Evolutionary conservation across 345 rosid genomes (phyloP), one percentile per base, ranked within the genome.

Genomic region (Dimocarpus longan): DNA sequence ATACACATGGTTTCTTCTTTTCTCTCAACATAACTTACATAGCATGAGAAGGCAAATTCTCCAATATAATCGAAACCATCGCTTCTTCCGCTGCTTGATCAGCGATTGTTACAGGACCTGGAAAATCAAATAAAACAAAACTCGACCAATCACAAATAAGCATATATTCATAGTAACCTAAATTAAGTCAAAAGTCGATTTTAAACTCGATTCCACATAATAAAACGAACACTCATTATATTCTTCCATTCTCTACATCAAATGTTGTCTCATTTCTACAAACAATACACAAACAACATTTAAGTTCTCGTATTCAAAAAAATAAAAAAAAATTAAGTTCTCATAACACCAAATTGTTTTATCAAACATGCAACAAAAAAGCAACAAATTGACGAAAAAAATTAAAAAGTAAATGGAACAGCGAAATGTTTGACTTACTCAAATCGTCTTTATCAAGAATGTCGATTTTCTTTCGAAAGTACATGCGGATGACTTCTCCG

Each of bases 81-180:
- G 97, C 85, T 76, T 96, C 99, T 78, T 93, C 99, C 60, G 99
- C 99, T 75, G 87, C 89, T 85, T 82, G 93, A 84, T 94, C 98
- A 6, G 98, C 98, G 76, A 96, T 90, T 22, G 98, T 96, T 54
- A 96, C 98, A n/a, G 98, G 99, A 81, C 99, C 99, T 96, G 79
- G 82, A 10, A n/a, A 6, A 71, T 40, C 71, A 56, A 66, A 74
- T 57, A 57, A 52, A 75, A 15, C 32, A 71, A 15, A 78, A 62
- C 5, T 44, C 43, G 9, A 13, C 24, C 42, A 74, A 24, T 63
- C 16, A 74, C 43, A 8, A 18, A 4, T 62, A 5, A 54, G 28
- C 73, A 70, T 32, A 46, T 22, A 71, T 28, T 26, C 42, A 54
- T 43, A 22, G 16, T 8, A 3, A 71, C 2, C 62, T 10, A 24